Evolutionary conservation across 805 yeast species (phyloP).

Genomic region (Pichia nakasei): DNA sequence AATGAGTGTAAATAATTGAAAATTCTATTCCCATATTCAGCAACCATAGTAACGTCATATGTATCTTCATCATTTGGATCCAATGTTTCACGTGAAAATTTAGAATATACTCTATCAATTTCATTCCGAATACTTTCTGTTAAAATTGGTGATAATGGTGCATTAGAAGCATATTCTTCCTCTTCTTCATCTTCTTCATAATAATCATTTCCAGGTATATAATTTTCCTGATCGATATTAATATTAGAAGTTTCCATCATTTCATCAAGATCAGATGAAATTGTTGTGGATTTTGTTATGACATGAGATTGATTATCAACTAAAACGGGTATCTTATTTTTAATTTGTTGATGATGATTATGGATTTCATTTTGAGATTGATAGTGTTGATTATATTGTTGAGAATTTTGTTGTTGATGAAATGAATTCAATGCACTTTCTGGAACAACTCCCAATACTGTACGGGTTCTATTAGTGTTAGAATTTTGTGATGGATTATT

Average conservation of each 20-base stretch:
- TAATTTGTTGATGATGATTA: not conserved
- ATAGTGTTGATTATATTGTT: not conserved
- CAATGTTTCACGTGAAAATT: slow-evolving; percentile 41
- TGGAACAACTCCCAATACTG: slow-evolving; percentile 23
- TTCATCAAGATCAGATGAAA: not conserved
- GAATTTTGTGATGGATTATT: not conserved
- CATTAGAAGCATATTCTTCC: slow-evolving; percentile 25
- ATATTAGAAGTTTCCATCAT: slow-evolving; percentile 3
- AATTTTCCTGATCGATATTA: slow-evolving; percentile 3
- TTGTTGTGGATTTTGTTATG: not conserved
- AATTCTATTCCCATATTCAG: slow-evolving; percentile 84
- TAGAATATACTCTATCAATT: slow-evolving; percentile 40
- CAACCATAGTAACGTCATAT: slow-evolving; percentile 81
- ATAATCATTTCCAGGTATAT: not conserved
- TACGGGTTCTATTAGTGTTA: slow-evolving; percentile 14
- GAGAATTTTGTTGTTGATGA: not conserved
- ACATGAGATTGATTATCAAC: slow-evolving; percentile 6
- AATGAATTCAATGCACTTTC: slow-evolving; percentile 18
- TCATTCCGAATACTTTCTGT: slow-evolving; percentile 39
- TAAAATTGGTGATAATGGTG: slow-evolving; percentile 56
- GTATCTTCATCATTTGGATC: slow-evolving; percentile 80
- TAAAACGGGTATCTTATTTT: slow-evolving; percentile 14
- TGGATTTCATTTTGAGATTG: slow-evolving; percentile 2
- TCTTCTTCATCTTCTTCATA: slow-evolving; percentile 22
- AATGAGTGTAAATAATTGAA: slow-evolving; percentile 68